Percentiles rank a stretch among this genome's conserved stretches.
Evolutionary conservation across 108 stramenopile species (phyloP).

Genomic region (Nannochloropsis oceanica): DNA sequence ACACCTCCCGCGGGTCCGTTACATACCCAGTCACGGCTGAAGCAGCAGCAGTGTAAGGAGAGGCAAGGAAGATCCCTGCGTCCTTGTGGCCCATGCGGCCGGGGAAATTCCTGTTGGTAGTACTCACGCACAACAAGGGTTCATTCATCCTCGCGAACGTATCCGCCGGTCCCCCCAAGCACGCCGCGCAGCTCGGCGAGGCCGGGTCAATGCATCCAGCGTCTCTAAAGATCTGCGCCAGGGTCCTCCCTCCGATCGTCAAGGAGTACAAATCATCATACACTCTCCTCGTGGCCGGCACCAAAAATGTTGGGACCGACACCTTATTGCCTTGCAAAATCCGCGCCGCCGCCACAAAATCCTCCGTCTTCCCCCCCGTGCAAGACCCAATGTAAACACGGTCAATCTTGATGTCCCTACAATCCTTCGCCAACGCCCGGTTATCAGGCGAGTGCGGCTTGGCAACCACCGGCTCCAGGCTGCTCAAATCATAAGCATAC

Average conservation of each 20-base stretch:
- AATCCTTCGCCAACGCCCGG: conserved; percentile 21
- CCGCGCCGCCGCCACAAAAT: conserved; percentile 20
- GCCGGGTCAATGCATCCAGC: conserved; percentile 27
- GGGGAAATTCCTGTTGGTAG: conserved; percentile 28
- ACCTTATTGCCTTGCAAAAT: conserved; percentile 9
- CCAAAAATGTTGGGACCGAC: conserved; percentile 23
- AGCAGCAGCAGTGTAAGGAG: conserved; percentile 29
- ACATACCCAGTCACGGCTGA: conserved; percentile 24
- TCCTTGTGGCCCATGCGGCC: conserved; percentile 33
- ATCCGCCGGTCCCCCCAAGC: conserved; percentile 24
- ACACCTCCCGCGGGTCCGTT: conserved; percentile 30
- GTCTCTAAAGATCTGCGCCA: conserved; percentile 22
- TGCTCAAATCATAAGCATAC: conserved; percentile 7
- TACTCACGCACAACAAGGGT: conserved; percentile 18
- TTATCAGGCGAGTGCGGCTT: conserved; percentile 26
- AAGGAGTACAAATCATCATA: conserved; percentile 17
- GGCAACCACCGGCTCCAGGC: conserved; percentile 22
- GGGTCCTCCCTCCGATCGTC: conserved; percentile 16
- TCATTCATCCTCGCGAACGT: conserved; percentile 30
- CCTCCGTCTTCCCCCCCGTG: conserved; percentile 25
- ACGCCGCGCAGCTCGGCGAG: conserved; percentile 25
- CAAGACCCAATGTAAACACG: conserved; percentile 27
- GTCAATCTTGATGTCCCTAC: conserved; percentile 19
- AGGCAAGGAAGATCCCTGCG: conserved; percentile 26
- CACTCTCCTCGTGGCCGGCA: conserved; percentile 25